phyloP scores from a whole-genome alignment of 345 rosid genomes.

The Durio zibethinus region DNA sequence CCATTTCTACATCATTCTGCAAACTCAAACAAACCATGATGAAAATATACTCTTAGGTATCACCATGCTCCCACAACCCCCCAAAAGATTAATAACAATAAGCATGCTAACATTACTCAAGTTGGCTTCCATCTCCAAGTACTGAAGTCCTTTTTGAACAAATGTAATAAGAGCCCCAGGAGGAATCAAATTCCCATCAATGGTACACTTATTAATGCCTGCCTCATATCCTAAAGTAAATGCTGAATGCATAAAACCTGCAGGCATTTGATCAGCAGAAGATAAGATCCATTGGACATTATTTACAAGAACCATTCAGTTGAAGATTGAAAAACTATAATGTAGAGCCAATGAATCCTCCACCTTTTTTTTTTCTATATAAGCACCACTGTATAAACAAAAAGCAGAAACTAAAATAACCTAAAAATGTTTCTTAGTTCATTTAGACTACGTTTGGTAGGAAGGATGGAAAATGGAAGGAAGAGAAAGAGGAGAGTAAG shows the following conservation, averaged over 20 bases:
- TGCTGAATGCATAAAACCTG: constrained; percentile 87
- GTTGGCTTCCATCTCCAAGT: constrained; percentile 98
- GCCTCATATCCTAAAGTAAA: constrained; percentile 95
- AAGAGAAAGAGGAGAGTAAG: no score
- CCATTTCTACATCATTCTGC: constrained; percentile 77
- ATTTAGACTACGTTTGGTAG: background rate
- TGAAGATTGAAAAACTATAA: background rate
- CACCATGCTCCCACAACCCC: background rate
- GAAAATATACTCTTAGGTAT: constrained; percentile 10
- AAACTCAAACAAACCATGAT: constrained; percentile 36
- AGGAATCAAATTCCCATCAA: constrained; percentile 93
- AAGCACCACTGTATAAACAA: background rate
- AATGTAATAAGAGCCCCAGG: constrained; percentile 89
- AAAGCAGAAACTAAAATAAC: background rate
- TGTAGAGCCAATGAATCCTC: background rate
- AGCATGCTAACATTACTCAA: constrained; percentile 62
- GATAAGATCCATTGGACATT: background rate
- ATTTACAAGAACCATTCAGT: background rate
- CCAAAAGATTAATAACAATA: constrained; percentile 15
- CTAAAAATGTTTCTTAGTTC: background rate
- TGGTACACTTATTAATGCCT: constrained; percentile 72
- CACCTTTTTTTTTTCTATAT: background rate
- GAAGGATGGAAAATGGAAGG: no score
- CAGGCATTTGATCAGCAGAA: constrained; percentile 12
- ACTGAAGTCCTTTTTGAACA: constrained; percentile 93